Conservation (phyloP, 2,329 filamentous ascomycete species). For the Verticillium nubilum region DNA sequence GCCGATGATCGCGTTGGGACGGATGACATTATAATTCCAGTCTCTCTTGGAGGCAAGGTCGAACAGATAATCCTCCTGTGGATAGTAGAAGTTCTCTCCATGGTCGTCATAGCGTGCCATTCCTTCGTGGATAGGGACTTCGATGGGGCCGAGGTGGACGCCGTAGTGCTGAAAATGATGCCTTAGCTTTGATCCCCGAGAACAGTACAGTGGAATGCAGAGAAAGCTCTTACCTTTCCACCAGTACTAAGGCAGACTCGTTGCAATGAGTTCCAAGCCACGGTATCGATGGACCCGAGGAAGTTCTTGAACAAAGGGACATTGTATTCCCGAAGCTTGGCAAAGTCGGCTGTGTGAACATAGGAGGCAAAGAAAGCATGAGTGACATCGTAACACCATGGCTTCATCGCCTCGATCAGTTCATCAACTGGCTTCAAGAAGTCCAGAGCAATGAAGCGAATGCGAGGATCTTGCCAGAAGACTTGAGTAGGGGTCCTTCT, state of each 20-base stretch:
- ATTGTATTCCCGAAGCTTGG: constrained; percentile 5
- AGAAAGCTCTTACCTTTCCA: constrained; percentile 10
- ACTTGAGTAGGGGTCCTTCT: constrained; percentile 4
- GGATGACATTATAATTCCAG: constrained; percentile 22
- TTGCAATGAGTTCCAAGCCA: constrained; percentile 3
- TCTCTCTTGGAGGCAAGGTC: constrained; percentile 6
- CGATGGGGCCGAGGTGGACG: constrained; percentile 36
- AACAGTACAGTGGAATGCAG: no score
- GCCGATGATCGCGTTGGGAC: constrained; percentile 21
- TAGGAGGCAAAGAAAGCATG: constrained; percentile 12
- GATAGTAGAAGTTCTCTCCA: constrained; percentile 41
- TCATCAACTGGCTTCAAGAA: constrained; percentile 9
- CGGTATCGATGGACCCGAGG: constrained; percentile 4
- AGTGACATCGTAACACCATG: constrained; percentile 5
- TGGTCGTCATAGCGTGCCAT: constrained; percentile 30
- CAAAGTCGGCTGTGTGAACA: constrained; percentile 7
- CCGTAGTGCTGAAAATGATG: constrained; percentile 40
- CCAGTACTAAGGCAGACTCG: constrained; percentile 9
- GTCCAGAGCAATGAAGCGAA: constrained; percentile 8
- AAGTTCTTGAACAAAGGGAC: constrained; percentile 10
- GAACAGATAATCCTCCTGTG: constrained; percentile 34
- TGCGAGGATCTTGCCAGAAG: constrained; percentile 9
- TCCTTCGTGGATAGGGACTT: constrained; percentile 36
- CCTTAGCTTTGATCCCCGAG: constrained; percentile 11
- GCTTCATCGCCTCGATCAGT: constrained; percentile 5